Evolutionary conservation across 495 filamentous ascomycete species (phyloP).

Genomic region (Neurospora sp.): DNA sequence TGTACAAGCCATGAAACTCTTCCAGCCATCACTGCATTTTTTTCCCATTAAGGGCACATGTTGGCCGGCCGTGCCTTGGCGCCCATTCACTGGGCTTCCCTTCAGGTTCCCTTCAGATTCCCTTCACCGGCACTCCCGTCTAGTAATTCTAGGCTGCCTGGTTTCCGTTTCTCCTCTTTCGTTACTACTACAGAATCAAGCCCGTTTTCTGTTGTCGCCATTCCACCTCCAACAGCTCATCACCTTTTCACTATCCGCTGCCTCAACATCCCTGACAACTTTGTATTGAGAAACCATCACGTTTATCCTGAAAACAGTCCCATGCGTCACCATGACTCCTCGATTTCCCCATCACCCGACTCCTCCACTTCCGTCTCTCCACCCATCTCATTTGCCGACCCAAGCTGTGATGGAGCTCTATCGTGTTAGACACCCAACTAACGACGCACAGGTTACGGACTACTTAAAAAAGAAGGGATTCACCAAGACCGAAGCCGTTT

Average conservation of each 20-base stretch:
- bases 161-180: background rate
- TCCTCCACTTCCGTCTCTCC: background rate
- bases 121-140: background rate
- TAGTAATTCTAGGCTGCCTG: background rate
- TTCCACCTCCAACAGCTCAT: background rate
- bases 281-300: background rate
- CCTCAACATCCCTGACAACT: background rate
- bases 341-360: background rate
- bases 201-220: background rate
- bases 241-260: background rate
- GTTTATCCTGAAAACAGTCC: background rate
- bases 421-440: background rate
- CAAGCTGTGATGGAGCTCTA: background rate
- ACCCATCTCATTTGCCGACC: background rate
- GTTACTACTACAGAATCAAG: background rate
- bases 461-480: constrained; percentile 96
- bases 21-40: background rate
- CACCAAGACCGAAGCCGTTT: constrained; percentile 81
- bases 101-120: background rate
- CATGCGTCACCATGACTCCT: background rate
- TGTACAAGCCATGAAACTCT: background rate
- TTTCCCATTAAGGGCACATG: background rate
- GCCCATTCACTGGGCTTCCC: background rate
- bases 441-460: constrained; percentile 65
- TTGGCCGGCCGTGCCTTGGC: background rate